Percentiles rank a stretch among this genome's conserved stretches.
phyloP scores from a whole-genome alignment of 768 basidiomycete genomes.

The Kwoniella pini region DNA sequence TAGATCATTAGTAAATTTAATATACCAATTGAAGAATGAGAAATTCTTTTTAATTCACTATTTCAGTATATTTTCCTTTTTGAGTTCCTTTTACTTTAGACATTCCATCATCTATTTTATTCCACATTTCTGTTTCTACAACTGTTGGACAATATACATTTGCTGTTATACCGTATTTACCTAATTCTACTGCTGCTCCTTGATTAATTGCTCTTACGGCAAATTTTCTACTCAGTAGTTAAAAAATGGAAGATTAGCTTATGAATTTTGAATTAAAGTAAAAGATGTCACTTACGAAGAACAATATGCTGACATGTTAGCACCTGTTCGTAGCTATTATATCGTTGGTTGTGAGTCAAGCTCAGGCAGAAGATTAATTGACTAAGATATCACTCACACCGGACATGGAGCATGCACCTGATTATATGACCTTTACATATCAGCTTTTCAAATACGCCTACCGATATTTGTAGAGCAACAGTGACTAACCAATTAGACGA shows the following conservation, averaged over 20 bases:
- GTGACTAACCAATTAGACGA: slow-evolving; percentile 2
- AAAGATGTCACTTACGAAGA: slow-evolving; percentile 1
- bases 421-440: neutral
- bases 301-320: slow-evolving; percentile 12
- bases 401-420: slow-evolving; percentile 13
- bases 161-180: slow-evolving; percentile 15
- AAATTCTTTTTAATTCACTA: too few relatives aligned
- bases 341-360: too few relatives aligned
- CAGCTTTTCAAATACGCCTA: too few relatives aligned
- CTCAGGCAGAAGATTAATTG: too few relatives aligned
- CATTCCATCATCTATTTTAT: neutral
- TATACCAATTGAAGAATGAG: too few relatives aligned
- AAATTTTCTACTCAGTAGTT: slow-evolving; percentile 17
- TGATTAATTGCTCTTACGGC: slow-evolving; percentile 13
- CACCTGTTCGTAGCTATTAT: slow-evolving; percentile 8
- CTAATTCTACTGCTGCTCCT: slow-evolving; percentile 10
- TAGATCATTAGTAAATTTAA: neutral
- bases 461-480: too few relatives aligned
- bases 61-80: slow-evolving; percentile 7
- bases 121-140: slow-evolving; percentile 16
- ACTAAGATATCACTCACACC: slow-evolving; percentile 3
- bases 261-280: neutral
- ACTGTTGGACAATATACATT: slow-evolving; percentile 16
- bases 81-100: neutral
- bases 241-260: too few relatives aligned